Evolutionary conservation across 108 stramenopile genomes (phyloP).

Genomic region (Cyclotella choctawhatcheeana): DNA sequence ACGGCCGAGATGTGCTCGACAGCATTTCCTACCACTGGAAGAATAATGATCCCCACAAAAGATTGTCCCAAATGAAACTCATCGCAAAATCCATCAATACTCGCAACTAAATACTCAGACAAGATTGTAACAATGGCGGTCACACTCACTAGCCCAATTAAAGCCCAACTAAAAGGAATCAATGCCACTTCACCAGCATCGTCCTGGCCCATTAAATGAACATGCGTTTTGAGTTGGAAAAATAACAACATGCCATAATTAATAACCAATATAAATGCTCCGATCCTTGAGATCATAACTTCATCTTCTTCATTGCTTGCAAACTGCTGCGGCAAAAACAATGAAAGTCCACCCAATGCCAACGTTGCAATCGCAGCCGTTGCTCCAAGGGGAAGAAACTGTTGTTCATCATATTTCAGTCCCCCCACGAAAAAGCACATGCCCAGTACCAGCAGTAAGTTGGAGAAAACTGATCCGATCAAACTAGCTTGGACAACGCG

Average conservation of each 20-base stretch:
- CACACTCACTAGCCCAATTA: constrained; percentile 67
- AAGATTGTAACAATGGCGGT: constrained; percentile 82
- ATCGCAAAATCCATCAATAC: constrained; percentile 87
- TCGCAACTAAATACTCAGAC: constrained; percentile 79
- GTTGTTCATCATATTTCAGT: constrained; percentile 84
- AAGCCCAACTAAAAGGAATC: constrained; percentile 77
- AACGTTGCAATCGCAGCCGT: constrained; percentile 81
- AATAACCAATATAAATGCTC: constrained; percentile 84
- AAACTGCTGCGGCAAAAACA: constrained; percentile 89
- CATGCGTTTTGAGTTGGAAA: constrained; percentile 94
- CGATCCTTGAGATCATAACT: constrained; percentile 78
- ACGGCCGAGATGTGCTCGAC: constrained; percentile 93
- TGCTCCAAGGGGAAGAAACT: constrained; percentile 79
- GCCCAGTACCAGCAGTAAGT: constrained; percentile 94
- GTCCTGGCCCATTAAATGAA: constrained; percentile 65
- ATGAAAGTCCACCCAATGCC: constrained; percentile 79
- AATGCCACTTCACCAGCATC: constrained; percentile 48
- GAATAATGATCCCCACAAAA: constrained; percentile 91
- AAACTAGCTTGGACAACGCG: constrained; percentile 95
- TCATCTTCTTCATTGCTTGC: constrained; percentile 68
- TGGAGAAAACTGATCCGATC: constrained; percentile 95
- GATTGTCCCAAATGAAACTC: constrained; percentile 77
- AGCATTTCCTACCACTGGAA: constrained; percentile 95
- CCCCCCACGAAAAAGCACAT: constrained; percentile 97
- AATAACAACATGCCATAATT: constrained; percentile 92